Conservation (phyloP, 1,284 basidiomycete species). For the Apiotrichum sp. region DNA sequence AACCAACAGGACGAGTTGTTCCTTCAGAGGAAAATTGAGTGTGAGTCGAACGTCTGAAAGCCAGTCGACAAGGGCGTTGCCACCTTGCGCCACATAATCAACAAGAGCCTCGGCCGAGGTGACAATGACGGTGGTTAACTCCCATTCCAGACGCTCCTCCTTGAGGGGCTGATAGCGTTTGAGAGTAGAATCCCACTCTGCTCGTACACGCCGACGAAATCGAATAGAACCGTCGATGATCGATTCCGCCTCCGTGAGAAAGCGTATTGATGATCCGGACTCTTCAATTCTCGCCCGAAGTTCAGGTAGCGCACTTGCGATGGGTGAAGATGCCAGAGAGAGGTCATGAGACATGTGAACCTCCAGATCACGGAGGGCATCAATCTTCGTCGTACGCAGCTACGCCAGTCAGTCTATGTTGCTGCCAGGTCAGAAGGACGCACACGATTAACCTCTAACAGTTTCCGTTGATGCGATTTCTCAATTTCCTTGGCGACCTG, state of each 20-base stretch:
- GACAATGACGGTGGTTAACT: conserved; percentile 33
- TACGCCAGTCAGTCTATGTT: conserved; percentile 8
- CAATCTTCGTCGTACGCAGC: conserved; percentile 40
- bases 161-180: conserved; percentile 37
- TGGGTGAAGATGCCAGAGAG: conserved; percentile 28
- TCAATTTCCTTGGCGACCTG: conserved; percentile 38
- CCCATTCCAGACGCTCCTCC: conserved; percentile 44
- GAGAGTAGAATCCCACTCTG: conserved; percentile 25
- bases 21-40: conserved; percentile 16
- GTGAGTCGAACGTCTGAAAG: conserved; percentile 25
- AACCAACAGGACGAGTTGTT: conserved; percentile 41
- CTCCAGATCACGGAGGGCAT: conserved; percentile 41
- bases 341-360: conserved; percentile 42
- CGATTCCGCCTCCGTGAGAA: conserved; percentile 24
- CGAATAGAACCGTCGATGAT: conserved; percentile 32
- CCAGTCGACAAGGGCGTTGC: conserved; percentile 28
- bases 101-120: conserved; percentile 38
- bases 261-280: conserved; percentile 27
- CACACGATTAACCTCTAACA: conserved; percentile 28
- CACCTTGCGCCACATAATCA: conserved; percentile 26
- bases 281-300: conserved; percentile 31
- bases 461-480: conserved; percentile 35
- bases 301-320: conserved; percentile 39
- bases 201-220: conserved; percentile 38
- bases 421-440: neutral